A percentile compares a stretch with the other conserved stretches of the same genome.
These are phyloP conservation scores for Incumbomyces delicatus DNA, from an alignment of 2,329 filamentous ascomycete genomes.

Conservation along the genomic window DNA sequence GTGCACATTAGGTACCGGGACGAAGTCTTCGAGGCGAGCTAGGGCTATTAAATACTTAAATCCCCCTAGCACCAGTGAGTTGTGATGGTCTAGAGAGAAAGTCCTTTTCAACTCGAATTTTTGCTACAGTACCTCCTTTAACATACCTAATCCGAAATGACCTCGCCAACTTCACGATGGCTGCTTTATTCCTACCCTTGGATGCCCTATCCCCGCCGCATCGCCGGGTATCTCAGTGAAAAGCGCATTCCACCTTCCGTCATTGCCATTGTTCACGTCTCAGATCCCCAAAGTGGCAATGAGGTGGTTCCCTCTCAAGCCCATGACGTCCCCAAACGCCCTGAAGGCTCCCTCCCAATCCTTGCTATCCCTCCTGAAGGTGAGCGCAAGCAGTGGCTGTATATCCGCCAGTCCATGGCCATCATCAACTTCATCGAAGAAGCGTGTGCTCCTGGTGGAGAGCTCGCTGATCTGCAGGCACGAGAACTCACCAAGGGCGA, in stretches of 20 bases:
- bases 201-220: background rate
- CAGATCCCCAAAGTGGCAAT: background rate
- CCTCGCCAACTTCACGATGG: background rate
- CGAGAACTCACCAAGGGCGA: background rate
- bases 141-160: background rate
- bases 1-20: too few relatives aligned
- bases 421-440: conserved; percentile 3
- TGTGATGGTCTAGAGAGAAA: too few relatives aligned
- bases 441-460: background rate
- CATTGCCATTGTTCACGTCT: too few relatives aligned
- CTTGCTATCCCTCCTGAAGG: background rate
- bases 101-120: too few relatives aligned
- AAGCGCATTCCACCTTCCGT: background rate
- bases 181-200: conserved; percentile 3
- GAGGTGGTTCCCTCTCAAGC: background rate
- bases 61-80: too few relatives aligned
- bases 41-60: too few relatives aligned
- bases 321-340: background rate
- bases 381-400: background rate
- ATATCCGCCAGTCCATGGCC: background rate
- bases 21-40: too few relatives aligned
- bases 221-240: background rate
- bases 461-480: background rate
- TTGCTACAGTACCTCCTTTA: too few relatives aligned
- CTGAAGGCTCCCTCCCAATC: conserved; percentile 1